Evolutionary conservation across 2,329 filamentous ascomycete genomes (phyloP), one percentile per base, ranked within the genome.

Genomic region (Orbilia javanica): DNA sequence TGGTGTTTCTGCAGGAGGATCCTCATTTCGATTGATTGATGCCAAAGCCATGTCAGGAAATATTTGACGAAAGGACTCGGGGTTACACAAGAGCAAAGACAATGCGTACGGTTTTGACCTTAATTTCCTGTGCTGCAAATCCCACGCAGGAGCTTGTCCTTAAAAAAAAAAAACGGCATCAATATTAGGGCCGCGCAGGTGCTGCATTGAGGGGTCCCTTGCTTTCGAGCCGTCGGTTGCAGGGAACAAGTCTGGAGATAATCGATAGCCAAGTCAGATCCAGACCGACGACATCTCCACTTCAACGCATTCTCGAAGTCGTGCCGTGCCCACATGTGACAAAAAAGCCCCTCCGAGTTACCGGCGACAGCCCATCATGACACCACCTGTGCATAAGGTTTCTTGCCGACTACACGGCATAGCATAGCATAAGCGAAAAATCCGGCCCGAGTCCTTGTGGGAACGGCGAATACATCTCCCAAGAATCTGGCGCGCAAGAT

Each of bases 361-460:
- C 66, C 48, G 34, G 55, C 22, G 20, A 72, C 34, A 72, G 48
- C 39, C 39, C 36, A 53, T 71, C 67, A 72, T 72, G 68, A 72
- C 68, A 72, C 68, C 68, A 72, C 68, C 53, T 46, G n/a, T 65
- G 68, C 68, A 65, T 72, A 71, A 72, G 69, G 62, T 57, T 66
- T 66, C 36, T 73, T 73, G 69, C 69, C 62, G 50, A 44, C 20
- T 46, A 36, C 46, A 60, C 60, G 27, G 69, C 69, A 60, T 65
- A 73, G 22, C 46, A 60, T 48, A 18, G 69, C 69, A 60, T 65
- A 73, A 73, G 69, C 69, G 69, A 73, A 22, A 15, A 57, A 22
- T 8, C 52, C 52, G 52, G 52, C 29, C 52, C 29, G 52, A 63
- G 29, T 66, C 60, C 69, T 66, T 73, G 62, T 44, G 69, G 50